Evolutionary conservation across 169 alveolate species (phyloP).

Genomic region (Cryptosporidium viatorum): DNA sequence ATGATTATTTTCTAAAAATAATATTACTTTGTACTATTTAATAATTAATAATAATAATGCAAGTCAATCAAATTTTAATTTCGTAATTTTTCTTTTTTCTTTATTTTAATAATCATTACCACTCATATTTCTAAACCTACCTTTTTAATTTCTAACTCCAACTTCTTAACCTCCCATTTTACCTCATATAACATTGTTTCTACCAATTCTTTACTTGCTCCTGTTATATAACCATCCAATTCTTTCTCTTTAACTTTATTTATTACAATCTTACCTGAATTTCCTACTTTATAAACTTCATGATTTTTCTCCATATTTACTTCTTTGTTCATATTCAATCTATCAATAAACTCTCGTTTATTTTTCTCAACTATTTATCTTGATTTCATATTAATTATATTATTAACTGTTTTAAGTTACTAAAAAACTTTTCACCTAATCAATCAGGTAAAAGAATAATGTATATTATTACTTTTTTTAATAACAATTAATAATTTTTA

Average conservation of each 20-base stretch:
- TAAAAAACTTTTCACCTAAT: too few relatives aligned
- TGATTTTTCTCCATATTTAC: constrained; percentile 37
- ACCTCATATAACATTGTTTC: constrained; percentile 52
- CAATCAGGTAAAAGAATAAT: too few relatives aligned
- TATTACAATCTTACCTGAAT: constrained; percentile 30
- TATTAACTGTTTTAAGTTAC: too few relatives aligned
- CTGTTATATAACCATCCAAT: constrained; percentile 12
- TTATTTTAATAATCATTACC: too few relatives aligned
- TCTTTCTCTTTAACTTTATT: constrained; percentile 26
- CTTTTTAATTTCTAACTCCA: constrained; percentile 56
- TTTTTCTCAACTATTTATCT: not conserved
- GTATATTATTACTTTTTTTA: too few relatives aligned
- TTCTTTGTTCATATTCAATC: not conserved
- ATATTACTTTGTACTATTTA: constrained; percentile 26
- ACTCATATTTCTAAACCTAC: constrained; percentile 3
- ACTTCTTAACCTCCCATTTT: constrained; percentile 44
- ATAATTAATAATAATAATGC: not conserved
- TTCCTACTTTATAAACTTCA: constrained; percentile 18
- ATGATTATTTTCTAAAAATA: constrained; percentile 47
- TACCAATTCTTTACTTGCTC: constrained; percentile 48
- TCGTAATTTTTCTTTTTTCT: not conserved
- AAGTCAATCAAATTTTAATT: not conserved
- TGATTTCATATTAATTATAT: too few relatives aligned
- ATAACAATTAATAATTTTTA: too few relatives aligned
- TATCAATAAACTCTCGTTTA: too few relatives aligned